A percentile compares a stretch with the other conserved stretches of the same genome.
phyloP scores from a whole-genome alignment of 1,284 basidiomycete genomes.

The Exobasidium cylindrosporum region DNA sequence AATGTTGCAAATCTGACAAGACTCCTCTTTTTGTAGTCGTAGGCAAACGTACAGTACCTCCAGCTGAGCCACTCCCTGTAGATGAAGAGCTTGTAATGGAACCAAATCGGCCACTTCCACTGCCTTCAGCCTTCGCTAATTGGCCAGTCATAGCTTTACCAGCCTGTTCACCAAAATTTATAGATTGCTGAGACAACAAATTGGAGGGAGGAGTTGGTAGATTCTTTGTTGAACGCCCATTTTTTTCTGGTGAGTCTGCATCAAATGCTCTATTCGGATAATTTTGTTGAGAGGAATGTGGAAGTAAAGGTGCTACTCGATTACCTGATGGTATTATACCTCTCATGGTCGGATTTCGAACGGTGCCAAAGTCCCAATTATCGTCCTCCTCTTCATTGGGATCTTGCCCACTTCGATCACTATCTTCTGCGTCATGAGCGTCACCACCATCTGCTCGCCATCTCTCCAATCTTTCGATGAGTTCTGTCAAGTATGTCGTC shows the following conservation, averaged over 20 bases:
- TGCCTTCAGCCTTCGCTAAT: too few species aligned
- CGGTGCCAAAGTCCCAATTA: constrained; percentile 49
- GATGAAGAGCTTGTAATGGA: constrained; percentile 18
- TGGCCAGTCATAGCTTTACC: background rate
- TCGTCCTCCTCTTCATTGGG: constrained; percentile 19
- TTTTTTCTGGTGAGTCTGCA: background rate
- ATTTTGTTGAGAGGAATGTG: background rate
- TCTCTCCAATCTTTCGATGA: constrained; percentile 88
- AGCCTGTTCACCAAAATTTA: background rate
- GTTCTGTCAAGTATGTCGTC: constrained; percentile 85
- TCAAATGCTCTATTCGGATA: background rate
- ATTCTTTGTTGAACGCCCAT: background rate
- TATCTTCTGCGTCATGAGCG: constrained; percentile 34
- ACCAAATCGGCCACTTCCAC: background rate
- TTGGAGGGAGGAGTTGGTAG: constrained; percentile 1
- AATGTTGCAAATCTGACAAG: background rate
- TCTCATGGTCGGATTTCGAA: constrained; percentile 35
- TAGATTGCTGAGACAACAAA: background rate
- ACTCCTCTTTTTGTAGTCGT: constrained; percentile 9
- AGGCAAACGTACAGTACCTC: constrained; percentile 39
- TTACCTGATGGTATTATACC: constrained; percentile 16
- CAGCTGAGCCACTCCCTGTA: constrained; percentile 32
- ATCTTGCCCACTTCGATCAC: constrained; percentile 18
- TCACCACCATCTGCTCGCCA: constrained; percentile 73
- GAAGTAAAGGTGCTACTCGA: background rate